Evolutionary conservation across 176 grass and related monocot species (phyloP), one percentile per base, ranked within the genome.

Genomic region (Carex myosuroides): DNA sequence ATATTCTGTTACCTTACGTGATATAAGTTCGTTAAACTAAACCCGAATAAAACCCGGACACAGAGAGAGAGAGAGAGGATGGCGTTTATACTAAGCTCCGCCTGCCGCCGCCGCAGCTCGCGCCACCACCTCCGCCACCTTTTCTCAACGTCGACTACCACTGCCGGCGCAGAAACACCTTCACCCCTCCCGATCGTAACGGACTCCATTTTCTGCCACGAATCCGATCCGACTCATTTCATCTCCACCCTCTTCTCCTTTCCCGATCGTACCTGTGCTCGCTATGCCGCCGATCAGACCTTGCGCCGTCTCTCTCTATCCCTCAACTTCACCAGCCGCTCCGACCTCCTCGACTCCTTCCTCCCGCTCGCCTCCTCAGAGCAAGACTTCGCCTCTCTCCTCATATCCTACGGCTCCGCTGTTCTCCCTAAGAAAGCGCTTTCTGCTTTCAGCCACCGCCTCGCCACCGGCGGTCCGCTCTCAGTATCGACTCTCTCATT

Each of bases 211-310:
- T 91, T 97, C 73, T 85, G 86, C 60, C 63, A 21, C 9, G 95
- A 94, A 86, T 84, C 85, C 84, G 82, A 94, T 58, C 79, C 90
- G 13, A 85, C 90, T 86, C 87, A 86, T 46, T 33, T 63, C 60
- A 20, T 94, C 81, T 85, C 90, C 77, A 48, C 92, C 78, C 69
- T 98, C 29, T 90, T 87, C 20, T 73, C 90, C 86, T 63, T 97
- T 12, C 81, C 91, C 73, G 68, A 20, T 22, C 30, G 58, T 11
- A 88, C 90, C 81, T 73, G 84, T 22, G 84, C 88, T 20, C 77
- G 84, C n/a, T 37, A 58, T 74, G 76, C 92, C 64, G 88, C 87
- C 32, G 87, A 90, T 52, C 79, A 89, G 73, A 87, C 92, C 37
- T 84, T 94, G 63, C 92, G 84, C 84, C 84, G 89, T 67, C 95